Evolutionary conservation across 1,284 basidiomycete genomes (phyloP), one percentile per base, ranked within the genome.

Genomic region (Trametes polyzona): DNA sequence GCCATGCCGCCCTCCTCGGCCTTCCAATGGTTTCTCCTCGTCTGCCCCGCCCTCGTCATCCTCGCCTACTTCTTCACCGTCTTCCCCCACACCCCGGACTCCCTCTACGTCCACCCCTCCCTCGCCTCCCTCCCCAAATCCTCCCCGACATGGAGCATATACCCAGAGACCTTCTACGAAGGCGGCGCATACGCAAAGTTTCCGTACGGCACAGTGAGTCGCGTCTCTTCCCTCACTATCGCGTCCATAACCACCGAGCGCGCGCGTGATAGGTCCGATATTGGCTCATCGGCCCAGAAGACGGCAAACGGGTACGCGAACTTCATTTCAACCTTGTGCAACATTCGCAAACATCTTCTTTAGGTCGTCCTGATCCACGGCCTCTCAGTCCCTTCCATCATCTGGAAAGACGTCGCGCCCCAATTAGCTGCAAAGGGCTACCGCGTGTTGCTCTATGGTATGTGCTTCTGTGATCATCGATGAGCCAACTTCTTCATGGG

Each of bases 341-440:
- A 52, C 44, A 46, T 41, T n/a, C 21, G 12, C 36, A 2, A 5
- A 54, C 37, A 21, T 10, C 16, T 29, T 39, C 29, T 47, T n/a
- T 59, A 91, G 88, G 76, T 92, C 30, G 83, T 88, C 11, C 76
- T 92, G n/a, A 84, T 92, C 8, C 87, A 91, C 60, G 90, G 89
- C 9, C 78, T 91, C n/a, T 89, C 87, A 10, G 81, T 90, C 29
- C 90, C 90, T 7, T 76, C 86, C 21, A 82, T 90, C 46, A 80
- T 91, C 50, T 92, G 88, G 87, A 85, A 83, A 65, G 83, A 88
- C 47, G 78, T 92, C 21, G 86, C 85, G 1, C 85, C 87, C 1
- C 72, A 73, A 43, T 79, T 91, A 2, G 84, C 81, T 14, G 73
- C 78, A 9, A 76, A 73, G 57, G 89, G 89, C n/a, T 88, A 83